Base-by-base conservation (phyloP, 2,329 filamentous ascomycete species). In the Akanthomyces muscarius region DNA sequence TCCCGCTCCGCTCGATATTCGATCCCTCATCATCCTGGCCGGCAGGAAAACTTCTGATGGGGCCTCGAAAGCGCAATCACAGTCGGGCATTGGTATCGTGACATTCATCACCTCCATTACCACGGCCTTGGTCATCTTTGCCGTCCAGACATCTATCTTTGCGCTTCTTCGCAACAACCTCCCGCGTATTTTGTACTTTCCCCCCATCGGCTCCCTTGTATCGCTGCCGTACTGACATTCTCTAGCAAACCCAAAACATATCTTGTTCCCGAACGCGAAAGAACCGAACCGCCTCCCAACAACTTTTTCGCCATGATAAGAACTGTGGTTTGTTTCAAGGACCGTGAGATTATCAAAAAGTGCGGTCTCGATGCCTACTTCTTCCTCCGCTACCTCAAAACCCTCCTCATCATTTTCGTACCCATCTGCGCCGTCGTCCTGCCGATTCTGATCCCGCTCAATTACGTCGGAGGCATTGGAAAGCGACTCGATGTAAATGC, bases 321-420 rank as follows among this genome's bases (percentile, higher is more conserved):
- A 75, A 73, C 79, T 79, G 67, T 96, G 81, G 81, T 90, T 78
- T 74, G 87, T 78, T 78, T 91, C 78, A 74, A 86, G 80, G 84
- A 91, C 65, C 82, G 91, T 14, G 91, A 96, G 69, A 86, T 99
- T 68, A 96, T 99, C 70, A 89, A 94, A 60, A 96, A 97, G 75
- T 97, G 94, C 69, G 95, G 95, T 21, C 84, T 99, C 11, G 95
- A 99, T 73, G 92, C 94, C 71, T 99, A 97, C 77, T 97, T 98
- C 80, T 99, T 99, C 75, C 82, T 99, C 1, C 90, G 96, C 66
- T 99, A 97, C 71, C 84, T 86, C 16, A 84, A 84, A 67, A 84
- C 71, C 74, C 85, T 98, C 5, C 83, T 98, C 50, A 88, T 97
- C 72, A 96, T 99, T 66, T 98, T 99, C 73, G 78, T 96, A 45